Base-by-base conservation (phyloP, 2,329 filamentous ascomycete genomes). In the Aspergillus ustus region DNA sequence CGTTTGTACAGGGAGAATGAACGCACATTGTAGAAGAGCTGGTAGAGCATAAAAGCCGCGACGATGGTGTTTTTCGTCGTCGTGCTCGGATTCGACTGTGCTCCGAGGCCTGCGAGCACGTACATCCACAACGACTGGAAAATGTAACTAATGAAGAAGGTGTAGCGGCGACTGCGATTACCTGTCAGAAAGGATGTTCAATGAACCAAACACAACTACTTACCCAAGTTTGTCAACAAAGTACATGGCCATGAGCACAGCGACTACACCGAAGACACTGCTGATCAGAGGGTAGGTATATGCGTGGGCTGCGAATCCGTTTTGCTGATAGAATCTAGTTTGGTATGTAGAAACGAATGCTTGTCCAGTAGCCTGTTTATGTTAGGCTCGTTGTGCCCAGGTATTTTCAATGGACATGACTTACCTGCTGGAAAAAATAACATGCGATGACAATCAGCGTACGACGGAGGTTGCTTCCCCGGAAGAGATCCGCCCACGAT, bases 361-460 rank as follows among this genome's bases (percentile, higher is more conserved):
- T 55, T 55, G 52, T 0, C 52, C 52, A 11, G 52, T 55, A 11
- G 25, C 25, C 52, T 55, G 15, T 6, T 20, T 7, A 1, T 7
- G 25, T 46, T 31, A 55, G 22, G 7, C 13, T 17, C 3, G 46
- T 22, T 45, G 4, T 6, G 6, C 7, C 6, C 9, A 4, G 5
- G 28, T 9, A n/a, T 9, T 17, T 4, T 17, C 5, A n/a, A 4
- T 13, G 7, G 3, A 17, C 11, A 17, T 6, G 9, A n/a, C 51
- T 17, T n/a, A 53, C 51, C 51, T 53, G 51, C 25, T 53, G 51
- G 9, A 53, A 53, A 2, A 53, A 53, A 20, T 53, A 53, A 13
- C 20, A 53, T 7, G 40, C 51, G 7, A 53, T 44, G 6, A 53
- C 51, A 6, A 53, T 53, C 5, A 28, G 5, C 2, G 51, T 53